Evolutionary conservation across 2,329 filamentous ascomycete genomes (phyloP), one percentile per base, ranked within the genome.

Genomic region (Epichloe sp.): DNA sequence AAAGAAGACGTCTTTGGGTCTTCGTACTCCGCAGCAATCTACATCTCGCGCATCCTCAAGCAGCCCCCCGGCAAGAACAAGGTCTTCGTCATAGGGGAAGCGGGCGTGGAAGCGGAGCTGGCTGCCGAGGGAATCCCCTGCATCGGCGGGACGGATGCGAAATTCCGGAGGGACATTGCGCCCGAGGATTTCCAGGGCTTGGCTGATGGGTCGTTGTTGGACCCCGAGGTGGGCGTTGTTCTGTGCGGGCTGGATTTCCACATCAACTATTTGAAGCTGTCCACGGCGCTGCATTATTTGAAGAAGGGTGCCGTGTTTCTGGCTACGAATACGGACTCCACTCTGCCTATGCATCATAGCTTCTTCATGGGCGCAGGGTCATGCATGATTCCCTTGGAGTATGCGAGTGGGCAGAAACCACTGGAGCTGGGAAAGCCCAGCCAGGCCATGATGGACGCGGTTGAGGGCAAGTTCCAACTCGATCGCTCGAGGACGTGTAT

Each of bases 401-500:
- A 85, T 65, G 88, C 88, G 74, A 74, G 78, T 4, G 75, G 74
- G 17, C 70, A 79, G 64, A 75, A 85, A 60, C 91, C 93, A 1
- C 69, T 88, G 35, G 82, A 87, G 3, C 71, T 97, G 41, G 93
- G 93, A 0, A 98, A 98, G 71, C 93, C 93, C 3, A 95, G 88
- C 65, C 89, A 95, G 72, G 91, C 91, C 4, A 98, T 98, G 93
- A 95, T 98, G 91, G 91, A 97, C 66, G 89, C 93, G 3, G 86
- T 98, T 52, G 91, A 97, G 73, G 91, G 91, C 53, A 95, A 95
- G 68, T 96, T 97, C 67, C 77, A 86, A 58, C 85, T 98, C 50
- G 83, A 97, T 65, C 79, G 90, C 38, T 79, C 76, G 54, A 82
- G 82, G 59, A 87, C 93, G 1, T 97, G 93, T 69, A 98, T 98